A percentile compares a stretch with the other conserved stretches of the same genome.
Evolutionary conservation across 192 early-diverging fungal species (phyloP).

Genomic region (Martensiomyces pterosporus): DNA sequence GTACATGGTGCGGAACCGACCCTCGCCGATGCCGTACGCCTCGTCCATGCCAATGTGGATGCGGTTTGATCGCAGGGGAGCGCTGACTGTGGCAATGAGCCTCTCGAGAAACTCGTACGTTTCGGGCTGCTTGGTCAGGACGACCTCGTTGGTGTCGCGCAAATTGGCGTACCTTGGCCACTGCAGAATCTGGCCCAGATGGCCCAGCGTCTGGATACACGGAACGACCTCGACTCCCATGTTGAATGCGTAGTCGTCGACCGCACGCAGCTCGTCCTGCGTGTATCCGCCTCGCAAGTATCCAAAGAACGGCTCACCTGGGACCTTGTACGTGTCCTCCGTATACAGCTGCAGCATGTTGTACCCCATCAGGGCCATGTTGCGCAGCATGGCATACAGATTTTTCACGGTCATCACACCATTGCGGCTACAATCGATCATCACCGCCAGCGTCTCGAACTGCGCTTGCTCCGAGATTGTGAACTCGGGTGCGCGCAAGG

Average conservation of each 20-base stretch:
- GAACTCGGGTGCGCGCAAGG: constrained; percentile 34
- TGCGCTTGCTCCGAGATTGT: constrained; percentile 58
- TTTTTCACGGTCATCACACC: constrained; percentile 62
- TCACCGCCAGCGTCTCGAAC: constrained; percentile 69
- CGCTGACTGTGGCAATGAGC: constrained; percentile 59
- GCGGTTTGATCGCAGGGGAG: constrained; percentile 68
- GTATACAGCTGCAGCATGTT: constrained; percentile 89
- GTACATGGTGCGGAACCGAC: constrained; percentile 70
- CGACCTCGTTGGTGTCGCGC: constrained; percentile 78
- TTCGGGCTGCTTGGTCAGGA: constrained; percentile 65
- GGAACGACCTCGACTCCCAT: constrained; percentile 83
- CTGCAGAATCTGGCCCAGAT: constrained; percentile 84
- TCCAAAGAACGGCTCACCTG: constrained; percentile 66
- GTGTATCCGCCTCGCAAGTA: constrained; percentile 73
- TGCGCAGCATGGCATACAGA: constrained; percentile 65
- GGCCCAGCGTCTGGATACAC: constrained; percentile 88
- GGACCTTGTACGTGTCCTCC: constrained; percentile 80
- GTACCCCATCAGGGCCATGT: constrained; percentile 80
- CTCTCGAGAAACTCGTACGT: constrained; percentile 78
- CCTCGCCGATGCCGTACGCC: constrained; percentile 82
- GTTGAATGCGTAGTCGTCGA: constrained; percentile 73
- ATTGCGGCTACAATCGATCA: constrained; percentile 86
- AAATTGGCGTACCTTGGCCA: constrained; percentile 77
- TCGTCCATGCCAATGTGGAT: constrained; percentile 92
- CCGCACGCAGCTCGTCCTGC: constrained; percentile 60